phyloP scores from a whole-genome alignment of 2,329 filamentous ascomycete species.

The Epicoccum sorghinum region DNA sequence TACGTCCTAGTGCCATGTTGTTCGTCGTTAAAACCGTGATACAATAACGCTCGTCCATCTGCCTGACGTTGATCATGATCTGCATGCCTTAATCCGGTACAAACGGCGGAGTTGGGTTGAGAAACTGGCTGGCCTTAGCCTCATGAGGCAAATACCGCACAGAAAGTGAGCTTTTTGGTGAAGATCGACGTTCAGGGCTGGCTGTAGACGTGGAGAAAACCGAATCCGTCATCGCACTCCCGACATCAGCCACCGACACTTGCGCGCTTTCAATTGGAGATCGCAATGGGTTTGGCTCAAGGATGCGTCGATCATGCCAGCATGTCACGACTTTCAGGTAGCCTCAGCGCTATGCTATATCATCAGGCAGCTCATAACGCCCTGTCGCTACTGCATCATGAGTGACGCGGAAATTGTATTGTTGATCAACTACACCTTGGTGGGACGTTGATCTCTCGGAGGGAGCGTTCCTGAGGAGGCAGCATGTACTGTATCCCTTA shows the following conservation, averaged over 20 bases:
- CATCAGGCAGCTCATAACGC: not conserved
- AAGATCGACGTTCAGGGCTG: slow-evolving; percentile 28
- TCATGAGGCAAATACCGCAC: slow-evolving; percentile 19
- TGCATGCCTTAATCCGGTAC: slow-evolving; percentile 15
- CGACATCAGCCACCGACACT: slow-evolving; percentile 15
- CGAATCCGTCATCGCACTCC: slow-evolving; percentile 19
- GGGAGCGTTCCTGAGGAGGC: not conserved
- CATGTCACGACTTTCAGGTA: slow-evolving; percentile 17
- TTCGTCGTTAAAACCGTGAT: slow-evolving; percentile 2
- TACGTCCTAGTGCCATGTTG: slow-evolving; percentile 4
- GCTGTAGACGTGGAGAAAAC: slow-evolving; percentile 24
- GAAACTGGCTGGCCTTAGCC: slow-evolving; percentile 8
- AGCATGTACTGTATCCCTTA: not conserved
- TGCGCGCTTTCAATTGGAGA: slow-evolving; percentile 24
- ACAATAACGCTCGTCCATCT: slow-evolving; percentile 7
- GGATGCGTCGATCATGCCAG: slow-evolving; percentile 19
- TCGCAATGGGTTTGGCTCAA: slow-evolving; percentile 2
- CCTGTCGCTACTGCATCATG: slow-evolving; percentile 4
- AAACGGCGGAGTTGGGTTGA: slow-evolving; percentile 8
- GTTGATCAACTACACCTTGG: not conserved
- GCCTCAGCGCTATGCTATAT: slow-evolving; percentile 7
- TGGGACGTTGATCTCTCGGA: not conserved
- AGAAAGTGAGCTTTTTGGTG: slow-evolving; percentile 17
- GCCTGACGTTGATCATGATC: slow-evolving; percentile 3
- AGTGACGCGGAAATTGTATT: not conserved